Evolutionary conservation across 257 asterid species (phyloP).

Genomic region (Orobanche coerulescens): DNA sequence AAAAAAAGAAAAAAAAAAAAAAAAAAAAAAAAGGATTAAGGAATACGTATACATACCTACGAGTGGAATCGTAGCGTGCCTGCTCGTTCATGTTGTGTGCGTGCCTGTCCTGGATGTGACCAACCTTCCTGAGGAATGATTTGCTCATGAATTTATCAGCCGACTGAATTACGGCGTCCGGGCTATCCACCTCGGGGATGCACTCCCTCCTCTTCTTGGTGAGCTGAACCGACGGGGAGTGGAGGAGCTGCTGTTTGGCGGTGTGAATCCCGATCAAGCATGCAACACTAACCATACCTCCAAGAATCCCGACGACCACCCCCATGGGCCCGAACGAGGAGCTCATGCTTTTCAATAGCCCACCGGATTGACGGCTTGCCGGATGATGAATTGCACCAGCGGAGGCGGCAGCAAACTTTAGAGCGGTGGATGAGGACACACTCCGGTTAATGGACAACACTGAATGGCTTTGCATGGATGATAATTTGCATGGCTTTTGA

Average conservation of each 20-base stretch:
- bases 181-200: conserved; percentile 36
- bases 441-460: no score
- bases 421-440: no score
- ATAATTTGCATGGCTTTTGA: no score
- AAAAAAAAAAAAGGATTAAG: no score
- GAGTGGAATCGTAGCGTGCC: neutral
- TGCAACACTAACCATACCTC: conserved; percentile 23
- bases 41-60: conserved; percentile 16
- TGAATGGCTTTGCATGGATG: no score
- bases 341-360: neutral
- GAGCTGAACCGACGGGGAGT: conserved; percentile 36
- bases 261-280: conserved; percentile 26
- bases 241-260: conserved; percentile 29
- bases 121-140: conserved; percentile 36
- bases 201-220: conserved; percentile 33
- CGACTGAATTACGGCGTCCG: conserved; percentile 16
- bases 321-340: conserved; percentile 17
- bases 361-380: no score
- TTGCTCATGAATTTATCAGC: conserved; percentile 25
- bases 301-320: conserved; percentile 19
- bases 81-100: neutral
- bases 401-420: conserved; percentile 10
- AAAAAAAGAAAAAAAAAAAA: no score
- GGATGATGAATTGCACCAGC: neutral
- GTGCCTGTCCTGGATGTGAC: conserved; percentile 35